Percentiles rank a stretch among this genome's conserved stretches.
Conservation (phyloP, 495 filamentous ascomycete species). For the Tetracladium marchalianum region DNA sequence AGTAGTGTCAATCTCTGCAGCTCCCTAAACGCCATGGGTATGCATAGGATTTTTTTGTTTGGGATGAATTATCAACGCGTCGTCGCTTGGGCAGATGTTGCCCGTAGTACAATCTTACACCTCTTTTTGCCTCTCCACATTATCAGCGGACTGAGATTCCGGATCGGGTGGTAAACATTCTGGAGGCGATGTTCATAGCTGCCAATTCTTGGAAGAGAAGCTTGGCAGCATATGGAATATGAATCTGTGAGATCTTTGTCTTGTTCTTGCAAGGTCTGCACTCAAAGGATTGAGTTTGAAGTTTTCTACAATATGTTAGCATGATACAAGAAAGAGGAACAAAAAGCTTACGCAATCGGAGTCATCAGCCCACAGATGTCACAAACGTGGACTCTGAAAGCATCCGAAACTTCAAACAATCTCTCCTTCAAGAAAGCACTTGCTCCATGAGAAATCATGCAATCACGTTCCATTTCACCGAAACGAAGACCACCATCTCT, state of each 20-base stretch:
- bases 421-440: conserved; percentile 95
- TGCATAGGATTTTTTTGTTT: neutral
- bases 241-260: conserved; percentile 91
- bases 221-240: conserved; percentile 97
- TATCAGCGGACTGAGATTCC: conserved; percentile 55
- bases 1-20: neutral
- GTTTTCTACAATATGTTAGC: conserved; percentile 53
- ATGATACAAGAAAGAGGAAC: conserved; percentile 2
- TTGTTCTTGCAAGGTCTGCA: conserved; percentile 98
- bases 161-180: conserved; percentile 86
- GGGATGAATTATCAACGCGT: neutral
- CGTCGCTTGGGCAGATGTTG: neutral
- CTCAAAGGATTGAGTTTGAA: conserved; percentile 89
- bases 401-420: conserved; percentile 92
- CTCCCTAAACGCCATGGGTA: neutral
- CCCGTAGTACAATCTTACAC: conserved; percentile 13
- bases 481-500: conserved; percentile 97
- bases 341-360: conserved; percentile 81
- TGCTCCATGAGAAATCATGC: conserved; percentile 98
- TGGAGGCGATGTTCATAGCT: conserved; percentile 94
- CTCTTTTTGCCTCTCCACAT: neutral
- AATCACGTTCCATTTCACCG: conserved; percentile 99
- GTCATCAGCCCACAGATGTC: conserved; percentile 99
- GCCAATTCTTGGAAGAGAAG: conserved; percentile 96
- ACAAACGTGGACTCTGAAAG: conserved; percentile 97